Conservation (phyloP, 495 filamentous ascomycete genomes). For the Extremus antarcticus region DNA sequence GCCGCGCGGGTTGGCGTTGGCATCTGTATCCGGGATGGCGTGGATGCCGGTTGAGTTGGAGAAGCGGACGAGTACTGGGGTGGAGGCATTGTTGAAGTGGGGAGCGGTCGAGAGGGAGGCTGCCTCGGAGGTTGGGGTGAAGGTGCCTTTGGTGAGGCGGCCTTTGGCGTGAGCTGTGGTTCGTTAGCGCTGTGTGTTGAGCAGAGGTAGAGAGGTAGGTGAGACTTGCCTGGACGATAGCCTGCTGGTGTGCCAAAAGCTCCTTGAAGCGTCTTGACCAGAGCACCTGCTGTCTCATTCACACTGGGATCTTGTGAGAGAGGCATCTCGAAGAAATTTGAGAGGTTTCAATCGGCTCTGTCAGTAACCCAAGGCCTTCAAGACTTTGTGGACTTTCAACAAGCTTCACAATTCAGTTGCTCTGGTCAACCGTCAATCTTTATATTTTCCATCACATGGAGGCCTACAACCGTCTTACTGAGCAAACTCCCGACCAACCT, state of each 20-base stretch:
- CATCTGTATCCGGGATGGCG: slow-evolving; percentile 39
- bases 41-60: slow-evolving; percentile 44
- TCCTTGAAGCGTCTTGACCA: slow-evolving; percentile 24
- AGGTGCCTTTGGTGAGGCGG: slow-evolving; percentile 37
- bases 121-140: slow-evolving; percentile 38
- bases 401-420: too few relatives aligned
- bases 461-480: too few relatives aligned
- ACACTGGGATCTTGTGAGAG: slow-evolving; percentile 21
- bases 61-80: slow-evolving; percentile 41
- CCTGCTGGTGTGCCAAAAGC: slow-evolving; percentile 38
- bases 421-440: too few relatives aligned
- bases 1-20: slow-evolving; percentile 31
- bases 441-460: too few relatives aligned
- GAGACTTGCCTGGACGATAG: slow-evolving; percentile 34
- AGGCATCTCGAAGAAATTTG: neutral
- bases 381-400: too few relatives aligned
- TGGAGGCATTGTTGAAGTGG: slow-evolving; percentile 39
- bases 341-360: neutral
- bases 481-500: too few relatives aligned
- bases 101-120: slow-evolving; percentile 35
- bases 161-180: slow-evolving; percentile 43
- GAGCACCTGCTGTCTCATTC: slow-evolving; percentile 31
- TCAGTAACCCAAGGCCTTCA: too few relatives aligned
- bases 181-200: neutral
- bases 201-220: neutral